A percentile compares a stretch with the other conserved stretches of the same genome.
Evolutionary conservation across 2,329 filamentous ascomycete genomes (phyloP).

Genomic region (Metarhizium sp.): DNA sequence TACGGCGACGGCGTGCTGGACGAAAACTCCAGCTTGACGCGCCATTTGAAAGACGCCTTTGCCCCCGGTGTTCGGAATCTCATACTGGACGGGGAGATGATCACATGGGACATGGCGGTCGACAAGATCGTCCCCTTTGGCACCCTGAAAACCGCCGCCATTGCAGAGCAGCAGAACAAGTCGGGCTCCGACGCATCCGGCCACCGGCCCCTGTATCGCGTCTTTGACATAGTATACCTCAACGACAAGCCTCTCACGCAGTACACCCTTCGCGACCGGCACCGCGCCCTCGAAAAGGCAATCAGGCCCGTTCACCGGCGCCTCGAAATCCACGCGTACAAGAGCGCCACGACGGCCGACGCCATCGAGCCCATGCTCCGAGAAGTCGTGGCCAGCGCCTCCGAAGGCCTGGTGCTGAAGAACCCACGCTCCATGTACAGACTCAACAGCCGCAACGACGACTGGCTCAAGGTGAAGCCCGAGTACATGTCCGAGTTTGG

Average conservation of each 20-base stretch:
- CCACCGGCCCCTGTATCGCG: conserved; percentile 63
- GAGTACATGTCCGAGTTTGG: conserved; percentile 98
- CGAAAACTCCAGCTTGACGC: conserved; percentile 66
- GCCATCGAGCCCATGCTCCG: conserved; percentile 74
- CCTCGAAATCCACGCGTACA: conserved; percentile 72
- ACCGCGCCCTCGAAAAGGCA: conserved; percentile 62
- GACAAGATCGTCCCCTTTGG: conserved; percentile 86
- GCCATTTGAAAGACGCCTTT: conserved; percentile 72
- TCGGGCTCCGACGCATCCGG: conserved; percentile 42
- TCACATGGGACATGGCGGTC: conserved; percentile 85
- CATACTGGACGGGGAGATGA: conserved; percentile 96
- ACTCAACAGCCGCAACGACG: conserved; percentile 82
- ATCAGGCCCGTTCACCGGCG: conserved; percentile 63
- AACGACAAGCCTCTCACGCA: conserved; percentile 73
- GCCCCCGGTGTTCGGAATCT: conserved; percentile 68
- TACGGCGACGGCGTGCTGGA: conserved; percentile 75
- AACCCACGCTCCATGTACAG: conserved; percentile 82
- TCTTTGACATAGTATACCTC: conserved; percentile 87
- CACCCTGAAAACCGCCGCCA: conserved; percentile 82
- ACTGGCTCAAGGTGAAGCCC: conserved; percentile 98
- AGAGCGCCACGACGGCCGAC: conserved; percentile 53
- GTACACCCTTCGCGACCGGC: conserved; percentile 75
- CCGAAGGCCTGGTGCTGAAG: conserved; percentile 87
- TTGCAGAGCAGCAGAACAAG: conserved; percentile 59
- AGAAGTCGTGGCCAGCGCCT: conserved; percentile 75